Percentiles rank a stretch among this genome's conserved stretches.
Evolutionary conservation across 768 basidiomycete genomes (phyloP).

Genomic region (button mushroom (Agaricus bisporus)): DNA sequence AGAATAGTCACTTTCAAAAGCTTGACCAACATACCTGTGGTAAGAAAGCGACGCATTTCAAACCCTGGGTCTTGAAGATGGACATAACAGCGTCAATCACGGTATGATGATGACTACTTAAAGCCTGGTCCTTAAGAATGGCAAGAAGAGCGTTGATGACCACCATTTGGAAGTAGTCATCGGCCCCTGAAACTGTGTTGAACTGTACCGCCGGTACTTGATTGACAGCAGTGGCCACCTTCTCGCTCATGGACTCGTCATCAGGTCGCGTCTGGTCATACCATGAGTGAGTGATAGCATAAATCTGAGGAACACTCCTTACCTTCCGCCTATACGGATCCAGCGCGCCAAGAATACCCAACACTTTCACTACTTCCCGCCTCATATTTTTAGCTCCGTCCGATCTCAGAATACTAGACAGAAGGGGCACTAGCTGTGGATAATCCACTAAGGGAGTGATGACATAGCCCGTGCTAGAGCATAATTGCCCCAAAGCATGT

Average conservation of each 20-base stretch:
- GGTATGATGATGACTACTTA: constrained; percentile 82
- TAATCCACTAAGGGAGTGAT: constrained; percentile 87
- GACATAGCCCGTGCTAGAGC: constrained; percentile 93
- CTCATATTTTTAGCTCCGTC: constrained; percentile 68
- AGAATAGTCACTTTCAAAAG: neutral
- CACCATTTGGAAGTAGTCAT: constrained; percentile 97
- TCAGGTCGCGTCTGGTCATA: constrained; percentile 29
- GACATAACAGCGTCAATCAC: constrained; percentile 98
- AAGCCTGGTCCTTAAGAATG: constrained; percentile 83
- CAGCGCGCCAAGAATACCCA: constrained; percentile 92
- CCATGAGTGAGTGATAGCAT: neutral
- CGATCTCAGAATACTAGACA: constrained; percentile 80
- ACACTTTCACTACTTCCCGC: constrained; percentile 88
- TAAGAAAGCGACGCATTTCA: constrained; percentile 93
- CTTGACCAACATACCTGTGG: constrained; percentile 61
- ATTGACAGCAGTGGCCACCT: constrained; percentile 52
- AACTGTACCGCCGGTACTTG: constrained; percentile 66
- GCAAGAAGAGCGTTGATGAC: constrained; percentile 84
- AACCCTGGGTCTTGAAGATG: constrained; percentile 96
- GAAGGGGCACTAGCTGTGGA: constrained; percentile 80
- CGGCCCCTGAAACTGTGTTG: constrained; percentile 58
- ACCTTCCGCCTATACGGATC: constrained; percentile 97
- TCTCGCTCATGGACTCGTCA: constrained; percentile 59
- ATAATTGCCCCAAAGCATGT: constrained; percentile 90
- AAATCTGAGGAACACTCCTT: neutral